Evolutionary conservation across 768 basidiomycete species (phyloP).

Genomic region (Strobilomyces dryophilus): DNA sequence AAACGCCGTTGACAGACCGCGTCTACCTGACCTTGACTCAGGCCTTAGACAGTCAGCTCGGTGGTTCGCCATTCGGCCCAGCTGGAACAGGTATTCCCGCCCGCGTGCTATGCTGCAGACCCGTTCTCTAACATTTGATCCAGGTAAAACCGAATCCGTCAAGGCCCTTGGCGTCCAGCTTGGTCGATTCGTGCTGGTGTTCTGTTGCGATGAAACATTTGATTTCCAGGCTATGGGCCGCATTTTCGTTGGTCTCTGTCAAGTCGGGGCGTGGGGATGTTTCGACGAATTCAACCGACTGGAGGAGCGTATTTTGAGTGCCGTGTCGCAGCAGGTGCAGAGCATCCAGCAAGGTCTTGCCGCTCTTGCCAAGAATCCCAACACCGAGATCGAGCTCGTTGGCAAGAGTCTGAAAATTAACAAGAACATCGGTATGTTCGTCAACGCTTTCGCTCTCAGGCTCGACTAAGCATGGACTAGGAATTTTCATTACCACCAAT

Average conservation of each 20-base stretch:
- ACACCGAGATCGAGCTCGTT: constrained; percentile 90
- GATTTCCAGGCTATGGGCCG: constrained; percentile 99
- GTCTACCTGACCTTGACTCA: constrained; percentile 97
- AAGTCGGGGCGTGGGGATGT: constrained; percentile 99
- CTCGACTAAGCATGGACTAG: constrained; percentile 34
- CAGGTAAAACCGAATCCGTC: constrained; percentile 98
- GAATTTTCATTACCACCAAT: constrained; percentile 98
- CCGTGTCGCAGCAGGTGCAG: constrained; percentile 98
- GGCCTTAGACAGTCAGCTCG: constrained; percentile 90
- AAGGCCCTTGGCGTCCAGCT: constrained; percentile 97
- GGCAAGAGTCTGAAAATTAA: constrained; percentile 93
- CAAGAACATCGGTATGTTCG: constrained; percentile 74
- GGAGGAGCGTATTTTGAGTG: constrained; percentile 95
- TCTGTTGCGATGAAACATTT: constrained; percentile 99
- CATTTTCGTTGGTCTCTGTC: constrained; percentile 97
- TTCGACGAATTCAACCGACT: constrained; percentile 98
- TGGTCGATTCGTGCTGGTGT: constrained; percentile 99
- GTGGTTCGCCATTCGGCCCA: constrained; percentile 96
- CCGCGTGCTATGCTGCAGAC: not conserved
- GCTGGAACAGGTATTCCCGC: constrained; percentile 79
- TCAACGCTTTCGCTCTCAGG: not conserved
- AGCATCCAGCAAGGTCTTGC: constrained; percentile 95
- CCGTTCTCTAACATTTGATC: constrained; percentile 3
- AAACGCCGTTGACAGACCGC: constrained; percentile 95
- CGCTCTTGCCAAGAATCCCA: constrained; percentile 76